A percentile compares a stretch with the other conserved stretches of the same genome.
Conservation (phyloP, 352 stramenopile genomes). For the Phytophthora idaei region DNA sequence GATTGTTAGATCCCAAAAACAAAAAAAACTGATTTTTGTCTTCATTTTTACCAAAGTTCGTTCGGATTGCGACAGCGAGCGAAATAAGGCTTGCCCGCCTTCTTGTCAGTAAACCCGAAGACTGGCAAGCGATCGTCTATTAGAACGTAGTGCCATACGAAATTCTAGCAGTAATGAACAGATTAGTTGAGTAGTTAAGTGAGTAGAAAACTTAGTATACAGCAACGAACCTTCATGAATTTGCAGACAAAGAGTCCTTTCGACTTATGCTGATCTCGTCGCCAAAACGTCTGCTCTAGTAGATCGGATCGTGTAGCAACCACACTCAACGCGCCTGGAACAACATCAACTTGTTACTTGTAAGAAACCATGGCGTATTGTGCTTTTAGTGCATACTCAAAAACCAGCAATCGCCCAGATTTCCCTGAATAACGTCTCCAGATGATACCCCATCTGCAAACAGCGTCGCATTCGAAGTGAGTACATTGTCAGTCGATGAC, state of each 20-base stretch:
- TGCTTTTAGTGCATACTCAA: slow-evolving; percentile 55
- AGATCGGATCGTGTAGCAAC: slow-evolving; percentile 84
- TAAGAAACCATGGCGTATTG: not conserved
- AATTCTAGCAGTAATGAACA: slow-evolving; percentile 58
- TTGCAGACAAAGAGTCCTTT: slow-evolving; percentile 89
- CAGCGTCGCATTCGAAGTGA: slow-evolving; percentile 66
- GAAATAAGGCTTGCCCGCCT: slow-evolving; percentile 83
- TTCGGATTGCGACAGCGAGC: slow-evolving; percentile 84
- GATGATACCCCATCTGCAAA: slow-evolving; percentile 82
- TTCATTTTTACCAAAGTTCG: slow-evolving; percentile 74
- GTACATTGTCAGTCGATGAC: slow-evolving; percentile 40
- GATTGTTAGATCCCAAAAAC: slow-evolving; percentile 2
- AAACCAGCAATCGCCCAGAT: slow-evolving; percentile 94
- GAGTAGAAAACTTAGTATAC: not conserved
- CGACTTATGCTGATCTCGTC: slow-evolving; percentile 65
- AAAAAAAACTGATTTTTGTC: not conserved
- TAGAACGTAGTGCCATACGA: slow-evolving; percentile 92
- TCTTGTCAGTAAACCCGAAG: slow-evolving; percentile 84
- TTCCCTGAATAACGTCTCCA: slow-evolving; percentile 89
- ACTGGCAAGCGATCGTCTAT: slow-evolving; percentile 90
- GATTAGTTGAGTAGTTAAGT: not conserved
- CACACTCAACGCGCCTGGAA: slow-evolving; percentile 82
- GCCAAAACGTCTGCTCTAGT: slow-evolving; percentile 85
- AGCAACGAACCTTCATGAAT: slow-evolving; percentile 88
- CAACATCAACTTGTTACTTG: slow-evolving; percentile 1